Base-by-base conservation (phyloP, 257 asterid genomes). In the Echites panduratus region DNA sequence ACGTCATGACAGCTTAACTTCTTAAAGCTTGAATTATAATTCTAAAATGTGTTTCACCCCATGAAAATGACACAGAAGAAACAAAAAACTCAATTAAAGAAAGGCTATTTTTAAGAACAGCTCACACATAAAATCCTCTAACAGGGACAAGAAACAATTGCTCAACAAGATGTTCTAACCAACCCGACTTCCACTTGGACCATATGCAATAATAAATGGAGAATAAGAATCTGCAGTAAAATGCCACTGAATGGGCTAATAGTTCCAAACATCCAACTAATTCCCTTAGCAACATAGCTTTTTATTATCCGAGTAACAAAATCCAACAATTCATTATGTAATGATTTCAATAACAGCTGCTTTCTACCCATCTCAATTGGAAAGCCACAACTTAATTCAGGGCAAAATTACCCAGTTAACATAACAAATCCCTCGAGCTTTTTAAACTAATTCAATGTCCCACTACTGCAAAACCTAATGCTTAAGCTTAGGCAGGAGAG, bases 101-200 rank as follows among this genome's bases (percentile, higher is more conserved):
- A 10, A 40, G 38, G 2, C 49, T n/a, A 16, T 41, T 6, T 56
- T 43, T 54, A 17, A 2, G 19, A 71, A 48, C 44, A 12, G 44
- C 75, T 49, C 70, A 48, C 9, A 7, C 22, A 44, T 16, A 47
- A 73, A 45, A 10, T 32, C 35, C 2, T 45, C 38, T 17, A 73
- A 9, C 3, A 10, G 10, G 9, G 29, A 14, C 47, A 76, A 26
- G 73, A 68, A 44, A 58, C 40, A 20, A 66, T 75, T 41, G 71
- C 52, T 11, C 48, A 41, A 35, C 66, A 65, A 41, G 5, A 12
- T 10, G 56, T 38, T 38, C 52, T 62, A 61, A 71, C 75, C 20
- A 72, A 74, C 80, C 76, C 71, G 53, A 73, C 66, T 64, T 75
- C 62, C 75, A 72, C 47, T 56, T 76, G 72, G 77, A 66, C 62